Conservation (phyloP, 164 flowering plant genomes). For the Piper longum region DNA sequence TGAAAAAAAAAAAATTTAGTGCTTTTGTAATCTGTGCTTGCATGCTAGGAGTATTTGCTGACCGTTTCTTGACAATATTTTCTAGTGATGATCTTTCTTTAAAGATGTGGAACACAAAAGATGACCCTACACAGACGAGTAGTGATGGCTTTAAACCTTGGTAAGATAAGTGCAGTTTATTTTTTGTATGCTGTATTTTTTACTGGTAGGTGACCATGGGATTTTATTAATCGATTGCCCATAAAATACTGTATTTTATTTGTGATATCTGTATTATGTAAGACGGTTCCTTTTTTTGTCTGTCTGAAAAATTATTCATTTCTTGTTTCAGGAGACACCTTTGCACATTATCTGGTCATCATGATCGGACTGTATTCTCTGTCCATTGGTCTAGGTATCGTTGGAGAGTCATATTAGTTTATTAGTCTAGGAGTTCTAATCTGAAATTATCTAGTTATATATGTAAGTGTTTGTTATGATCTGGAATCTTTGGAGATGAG, state of each 20-base stretch:
- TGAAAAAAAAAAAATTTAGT: too few relatives aligned
- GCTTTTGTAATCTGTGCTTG: too few relatives aligned
- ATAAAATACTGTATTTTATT: too few relatives aligned
- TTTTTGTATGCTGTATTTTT: too few relatives aligned
- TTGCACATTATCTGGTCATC: slow-evolving; percentile 77
- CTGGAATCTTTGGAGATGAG: too few relatives aligned
- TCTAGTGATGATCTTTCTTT: slow-evolving; percentile 21
- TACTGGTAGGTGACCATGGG: background rate
- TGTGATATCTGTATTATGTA: background rate
- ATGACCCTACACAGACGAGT: slow-evolving; percentile 4
- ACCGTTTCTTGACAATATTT: background rate
- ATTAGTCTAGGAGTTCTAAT: too few relatives aligned
- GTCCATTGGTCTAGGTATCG: slow-evolving; percentile 89
- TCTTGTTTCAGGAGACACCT: slow-evolving; percentile 55
- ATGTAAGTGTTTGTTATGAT: background rate
- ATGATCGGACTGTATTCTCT: slow-evolving; percentile 87
- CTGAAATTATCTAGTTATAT: too few relatives aligned
- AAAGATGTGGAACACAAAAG: slow-evolving; percentile 19
- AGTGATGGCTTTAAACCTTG: slow-evolving; percentile 10
- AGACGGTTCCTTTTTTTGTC: background rate
- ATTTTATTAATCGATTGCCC: too few relatives aligned
- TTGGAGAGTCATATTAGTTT: too few relatives aligned
- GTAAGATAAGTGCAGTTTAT: slow-evolving; percentile 5
- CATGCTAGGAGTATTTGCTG: too few relatives aligned
- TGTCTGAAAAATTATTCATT: slow-evolving; percentile 1